Percentiles rank a stretch among this genome's conserved stretches.
Evolutionary conservation across 1,139 yeast species (phyloP).

Genomic region (Yamadazyma friedrichii): DNA sequence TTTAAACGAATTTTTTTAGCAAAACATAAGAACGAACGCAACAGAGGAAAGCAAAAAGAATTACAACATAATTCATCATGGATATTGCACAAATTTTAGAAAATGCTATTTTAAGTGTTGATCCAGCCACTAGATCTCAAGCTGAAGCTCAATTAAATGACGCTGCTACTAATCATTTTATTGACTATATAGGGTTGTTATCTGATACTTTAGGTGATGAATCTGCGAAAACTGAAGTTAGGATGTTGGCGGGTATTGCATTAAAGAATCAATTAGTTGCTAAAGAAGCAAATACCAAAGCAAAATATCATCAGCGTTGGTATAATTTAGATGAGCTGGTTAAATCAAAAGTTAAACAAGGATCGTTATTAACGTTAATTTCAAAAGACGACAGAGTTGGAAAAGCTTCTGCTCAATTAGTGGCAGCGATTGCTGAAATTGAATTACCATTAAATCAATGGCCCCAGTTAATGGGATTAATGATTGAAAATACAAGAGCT

Average conservation of each 20-base stretch:
- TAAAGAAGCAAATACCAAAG: slow-evolving; percentile 56
- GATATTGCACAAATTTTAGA: slow-evolving; percentile 75
- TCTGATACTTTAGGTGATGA: slow-evolving; percentile 72
- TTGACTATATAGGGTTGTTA: slow-evolving; percentile 65
- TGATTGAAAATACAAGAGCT: slow-evolving; percentile 81
- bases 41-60: too few relatives aligned
- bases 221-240: slow-evolving; percentile 69
- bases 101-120: slow-evolving; percentile 68
- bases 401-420: slow-evolving; percentile 86
- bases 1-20: too few relatives aligned
- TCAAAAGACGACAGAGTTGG: slow-evolving; percentile 79
- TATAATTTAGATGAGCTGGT: slow-evolving; percentile 50
- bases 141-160: slow-evolving; percentile 80
- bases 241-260: slow-evolving; percentile 89
- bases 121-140: slow-evolving; percentile 67
- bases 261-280: slow-evolving; percentile 86
- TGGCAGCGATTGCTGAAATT: slow-evolving; percentile 93
- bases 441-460: slow-evolving; percentile 87
- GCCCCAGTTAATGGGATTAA: slow-evolving; percentile 79
- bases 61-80: slow-evolving; percentile 29
- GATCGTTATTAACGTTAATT: slow-evolving; percentile 63
- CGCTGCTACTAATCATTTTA: slow-evolving; percentile 75
- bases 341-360: slow-evolving; percentile 64
- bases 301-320: slow-evolving; percentile 64
- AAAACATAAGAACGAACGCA: too few relatives aligned